Conservation (phyloP, 225 moss, liverwort and hornwort genomes). For the Climacium dendroides region DNA sequence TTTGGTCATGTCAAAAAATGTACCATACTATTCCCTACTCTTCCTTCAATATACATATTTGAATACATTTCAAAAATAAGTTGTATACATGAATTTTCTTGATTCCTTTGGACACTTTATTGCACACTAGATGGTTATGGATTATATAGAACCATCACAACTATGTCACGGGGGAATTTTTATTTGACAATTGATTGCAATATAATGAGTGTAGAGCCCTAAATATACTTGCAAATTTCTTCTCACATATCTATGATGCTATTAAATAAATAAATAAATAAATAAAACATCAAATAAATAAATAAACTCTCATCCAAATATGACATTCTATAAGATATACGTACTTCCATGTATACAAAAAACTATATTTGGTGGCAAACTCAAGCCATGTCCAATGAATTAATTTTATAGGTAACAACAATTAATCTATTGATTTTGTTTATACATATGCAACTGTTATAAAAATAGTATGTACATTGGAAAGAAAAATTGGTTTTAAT, state of each 20-base stretch:
- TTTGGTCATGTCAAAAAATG: neutral
- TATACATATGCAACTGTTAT: fast-evolving
- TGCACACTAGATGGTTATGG: neutral
- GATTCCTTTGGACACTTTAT: neutral
- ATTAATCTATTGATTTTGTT: neutral
- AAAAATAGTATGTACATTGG: neutral
- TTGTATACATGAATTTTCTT: neutral
- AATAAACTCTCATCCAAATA: too few relatives aligned
- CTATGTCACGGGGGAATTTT: fast-evolving
- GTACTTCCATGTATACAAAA: neutral
- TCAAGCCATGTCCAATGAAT: neutral
- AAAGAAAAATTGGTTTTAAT: too few relatives aligned
- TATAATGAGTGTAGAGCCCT: neutral
- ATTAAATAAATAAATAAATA: neutral
- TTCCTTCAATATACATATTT: neutral
- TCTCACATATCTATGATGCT: too few relatives aligned
- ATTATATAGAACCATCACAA: neutral
- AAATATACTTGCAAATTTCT: neutral
- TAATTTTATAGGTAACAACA: too few relatives aligned
- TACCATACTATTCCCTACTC: neutral
- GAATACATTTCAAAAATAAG: neutral
- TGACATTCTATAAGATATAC: neutral
- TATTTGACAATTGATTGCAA: too few relatives aligned
- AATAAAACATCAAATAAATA: fast-evolving
- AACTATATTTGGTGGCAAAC: neutral